Evolutionary conservation across 345 rosid genomes (phyloP).

Genomic region (Aethionema arabicum): DNA sequence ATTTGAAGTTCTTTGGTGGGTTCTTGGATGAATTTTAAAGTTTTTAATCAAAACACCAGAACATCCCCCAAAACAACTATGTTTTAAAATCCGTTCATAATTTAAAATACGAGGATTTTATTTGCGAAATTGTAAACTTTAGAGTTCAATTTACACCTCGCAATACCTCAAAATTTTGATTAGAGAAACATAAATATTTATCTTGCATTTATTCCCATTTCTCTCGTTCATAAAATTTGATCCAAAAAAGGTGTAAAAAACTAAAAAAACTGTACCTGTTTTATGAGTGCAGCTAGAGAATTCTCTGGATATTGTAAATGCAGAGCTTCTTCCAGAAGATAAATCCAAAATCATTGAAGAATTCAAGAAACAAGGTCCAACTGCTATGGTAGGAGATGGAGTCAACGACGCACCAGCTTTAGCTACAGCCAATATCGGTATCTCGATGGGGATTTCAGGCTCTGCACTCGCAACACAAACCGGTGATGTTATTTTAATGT

Average conservation of each 20-base stretch:
- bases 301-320: conserved; percentile 55
- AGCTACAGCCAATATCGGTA: conserved; percentile 85
- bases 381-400: conserved; percentile 91
- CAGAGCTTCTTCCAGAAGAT: conserved; percentile 86
- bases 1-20: no score
- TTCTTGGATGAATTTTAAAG: no score
- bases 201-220: no score
- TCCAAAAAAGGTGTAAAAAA: not conserved
- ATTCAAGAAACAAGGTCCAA: conserved; percentile 61
- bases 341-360: conserved; percentile 53
- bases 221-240: not conserved
- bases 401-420: conserved; percentile 94
- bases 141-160: no score
- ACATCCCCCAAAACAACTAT: no score
- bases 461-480: conserved; percentile 93
- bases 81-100: no score
- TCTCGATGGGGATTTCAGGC: conserved; percentile 94
- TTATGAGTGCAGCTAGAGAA: conserved; percentile 53
- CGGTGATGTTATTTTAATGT: conserved; percentile 80
- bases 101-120: no score
- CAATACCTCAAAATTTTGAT: no score
- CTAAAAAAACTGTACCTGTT: not conserved
- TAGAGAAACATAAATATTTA: no score
- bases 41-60: no score
- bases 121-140: no score